phyloP scores from a whole-genome alignment of 106 monocot species.

The Dendrobium huoshanense region DNA sequence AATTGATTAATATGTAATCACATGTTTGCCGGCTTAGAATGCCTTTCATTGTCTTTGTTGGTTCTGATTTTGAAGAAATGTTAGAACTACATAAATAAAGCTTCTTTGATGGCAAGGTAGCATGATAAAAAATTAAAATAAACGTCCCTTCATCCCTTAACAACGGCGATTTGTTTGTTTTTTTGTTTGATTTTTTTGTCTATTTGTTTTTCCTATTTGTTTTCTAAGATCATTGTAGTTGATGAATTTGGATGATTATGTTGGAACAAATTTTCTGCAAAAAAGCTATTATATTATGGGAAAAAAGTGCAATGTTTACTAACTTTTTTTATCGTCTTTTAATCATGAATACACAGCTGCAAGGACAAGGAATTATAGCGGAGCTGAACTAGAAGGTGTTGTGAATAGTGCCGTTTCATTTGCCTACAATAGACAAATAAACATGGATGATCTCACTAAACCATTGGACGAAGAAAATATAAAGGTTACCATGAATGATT shows the following conservation, averaged over 20 bases:
- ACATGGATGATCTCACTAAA: constrained; percentile 96
- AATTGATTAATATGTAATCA: not conserved
- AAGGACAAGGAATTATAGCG: constrained; percentile 92
- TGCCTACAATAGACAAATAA: constrained; percentile 85
- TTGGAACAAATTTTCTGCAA: not conserved
- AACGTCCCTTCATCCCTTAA: not conserved
- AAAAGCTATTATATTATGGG: not conserved
- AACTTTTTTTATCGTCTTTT: not conserved
- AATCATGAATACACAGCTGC: constrained; percentile 59
- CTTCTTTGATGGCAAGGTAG: not conserved
- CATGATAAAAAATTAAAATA: not conserved
- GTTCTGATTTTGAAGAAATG: not conserved
- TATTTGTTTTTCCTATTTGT: not conserved
- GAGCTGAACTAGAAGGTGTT: constrained; percentile 97
- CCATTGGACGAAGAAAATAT: constrained; percentile 92
- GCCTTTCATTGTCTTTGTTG: not conserved
- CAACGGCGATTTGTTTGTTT: not conserved
- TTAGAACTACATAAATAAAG: not conserved
- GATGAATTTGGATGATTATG: not conserved
- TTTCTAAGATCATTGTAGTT: not conserved
- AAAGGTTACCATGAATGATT: constrained; percentile 94
- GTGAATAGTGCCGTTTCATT: constrained; percentile 97
- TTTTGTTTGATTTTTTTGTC: not conserved
- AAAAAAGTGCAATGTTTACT: not conserved
- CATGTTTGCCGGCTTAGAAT: not conserved